These are phyloP conservation scores for Candolleomyces eurysporus DNA, from an alignment of 768 basidiomycete species.

Conservation along the genomic window DNA sequence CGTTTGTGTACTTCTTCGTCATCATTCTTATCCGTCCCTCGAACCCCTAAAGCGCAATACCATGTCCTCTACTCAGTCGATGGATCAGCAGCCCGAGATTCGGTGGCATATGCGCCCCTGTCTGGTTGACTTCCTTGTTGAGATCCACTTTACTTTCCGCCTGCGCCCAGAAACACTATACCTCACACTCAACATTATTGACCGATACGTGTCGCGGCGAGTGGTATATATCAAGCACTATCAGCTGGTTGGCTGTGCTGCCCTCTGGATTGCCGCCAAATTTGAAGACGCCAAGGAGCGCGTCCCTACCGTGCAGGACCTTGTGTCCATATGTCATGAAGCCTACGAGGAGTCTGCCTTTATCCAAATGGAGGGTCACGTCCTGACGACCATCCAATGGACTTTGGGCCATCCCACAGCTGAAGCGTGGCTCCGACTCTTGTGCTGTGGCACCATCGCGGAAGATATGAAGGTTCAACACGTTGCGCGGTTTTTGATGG, in stretches of 20 bases:
- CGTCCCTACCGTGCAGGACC: conserved; percentile 92
- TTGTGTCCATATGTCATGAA: conserved; percentile 92
- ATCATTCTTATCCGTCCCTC: conserved; percentile 1
- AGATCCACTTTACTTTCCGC: conserved; percentile 96
- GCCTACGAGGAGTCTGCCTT: conserved; percentile 98
- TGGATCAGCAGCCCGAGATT: conserved; percentile 99
- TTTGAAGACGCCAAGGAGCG: conserved; percentile 99
- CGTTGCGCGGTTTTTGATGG: conserved; percentile 97
- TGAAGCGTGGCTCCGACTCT: conserved; percentile 91
- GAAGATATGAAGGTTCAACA: conserved; percentile 93
- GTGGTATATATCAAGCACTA: conserved; percentile 99
- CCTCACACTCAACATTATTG: conserved; percentile 97
- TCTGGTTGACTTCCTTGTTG: conserved; percentile 97
- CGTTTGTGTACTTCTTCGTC: conserved; percentile 16
- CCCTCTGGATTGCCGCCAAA: conserved; percentile 98
- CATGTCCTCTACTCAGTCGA: conserved; percentile 89
- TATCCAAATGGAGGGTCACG: conserved; percentile 98
- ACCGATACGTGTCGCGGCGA: conserved; percentile 97
- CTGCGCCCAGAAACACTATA: conserved; percentile 98
- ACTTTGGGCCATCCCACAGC: conserved; percentile 95
- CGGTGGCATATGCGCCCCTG: conserved; percentile 99
- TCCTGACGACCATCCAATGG: conserved; percentile 96
- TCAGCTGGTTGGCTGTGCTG: conserved; percentile 97
- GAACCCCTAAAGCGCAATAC: conserved; percentile 60
- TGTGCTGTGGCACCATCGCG: conserved; percentile 68